Percentiles rank a stretch among this genome's conserved stretches.
These are phyloP conservation scores for Dictyostelium citrinum DNA, from an alignment of 78 protist species.

Conservation along the genomic window DNA sequence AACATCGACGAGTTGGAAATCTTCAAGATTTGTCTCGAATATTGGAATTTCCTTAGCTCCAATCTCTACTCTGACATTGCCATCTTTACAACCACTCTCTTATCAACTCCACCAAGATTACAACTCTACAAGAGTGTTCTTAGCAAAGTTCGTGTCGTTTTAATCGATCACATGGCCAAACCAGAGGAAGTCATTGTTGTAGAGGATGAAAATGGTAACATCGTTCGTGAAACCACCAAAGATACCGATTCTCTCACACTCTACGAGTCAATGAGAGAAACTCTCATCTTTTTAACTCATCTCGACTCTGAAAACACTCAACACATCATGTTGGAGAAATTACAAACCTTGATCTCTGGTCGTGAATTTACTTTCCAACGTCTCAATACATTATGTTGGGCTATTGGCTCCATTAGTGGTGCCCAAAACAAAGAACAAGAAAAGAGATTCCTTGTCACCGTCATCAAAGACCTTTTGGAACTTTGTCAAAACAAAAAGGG, in stretches of 20 bases:
- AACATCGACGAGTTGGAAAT: conserved; percentile 93
- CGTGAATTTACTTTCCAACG: conserved; percentile 85
- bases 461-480: conserved; percentile 96
- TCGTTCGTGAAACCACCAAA: conserved; percentile 92
- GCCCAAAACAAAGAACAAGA: conserved; percentile 93
- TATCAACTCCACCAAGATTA: conserved; percentile 59
- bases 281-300: conserved; percentile 95
- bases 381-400: conserved; percentile 99
- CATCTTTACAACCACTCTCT: not conserved
- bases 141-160: conserved; percentile 85
- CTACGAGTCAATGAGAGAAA: conserved; percentile 90
- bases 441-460: conserved; percentile 98
- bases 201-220: conserved; percentile 97
- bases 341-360: conserved; percentile 70
- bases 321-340: conserved; percentile 89
- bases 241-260: conserved; percentile 91
- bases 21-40: conserved; percentile 97
- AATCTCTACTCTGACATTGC: conserved; percentile 62
- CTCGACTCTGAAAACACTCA: conserved; percentile 95
- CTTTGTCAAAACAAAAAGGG: conserved; percentile 94
- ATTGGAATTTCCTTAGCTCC: conserved; percentile 89
- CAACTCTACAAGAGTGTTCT: conserved; percentile 86
- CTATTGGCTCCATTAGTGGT: conserved; percentile 99
- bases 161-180: conserved; percentile 96
- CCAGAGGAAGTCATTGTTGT: conserved; percentile 99